phyloP scores from a whole-genome alignment of 768 basidiomycete species.

The Calocybe indica region DNA sequence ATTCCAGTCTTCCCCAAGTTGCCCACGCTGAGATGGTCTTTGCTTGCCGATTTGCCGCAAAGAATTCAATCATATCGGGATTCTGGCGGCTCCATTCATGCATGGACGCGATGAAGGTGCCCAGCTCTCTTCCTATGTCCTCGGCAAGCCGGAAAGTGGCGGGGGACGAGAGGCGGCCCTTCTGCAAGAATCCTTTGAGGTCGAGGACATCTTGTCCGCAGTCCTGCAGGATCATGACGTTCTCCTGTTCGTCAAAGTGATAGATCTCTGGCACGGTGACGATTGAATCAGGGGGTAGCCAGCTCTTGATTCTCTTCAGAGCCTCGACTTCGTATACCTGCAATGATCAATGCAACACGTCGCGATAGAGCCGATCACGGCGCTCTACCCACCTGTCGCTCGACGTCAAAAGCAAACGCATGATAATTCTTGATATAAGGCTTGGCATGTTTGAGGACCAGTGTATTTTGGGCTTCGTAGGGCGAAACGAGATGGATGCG shows the following conservation, averaged over 20 bases:
- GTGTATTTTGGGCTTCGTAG: slow-evolving; percentile 22
- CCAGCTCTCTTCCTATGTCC: background rate
- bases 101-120: background rate
- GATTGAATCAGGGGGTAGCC: slow-evolving; percentile 28
- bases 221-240: slow-evolving; percentile 62
- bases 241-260: slow-evolving; percentile 39
- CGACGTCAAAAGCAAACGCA: slow-evolving; percentile 26
- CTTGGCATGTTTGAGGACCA: slow-evolving; percentile 41
- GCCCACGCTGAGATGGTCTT: slow-evolving; percentile 28
- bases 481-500: slow-evolving; percentile 26
- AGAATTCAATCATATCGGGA: slow-evolving; percentile 19
- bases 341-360: background rate
- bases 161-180: slow-evolving; percentile 22
- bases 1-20: slow-evolving; percentile 39
- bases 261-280: slow-evolving; percentile 45
- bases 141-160: slow-evolving; percentile 1
- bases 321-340: slow-evolving; percentile 43
- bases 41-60: slow-evolving; percentile 29
- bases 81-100: background rate
- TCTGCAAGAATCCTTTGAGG: slow-evolving; percentile 35
- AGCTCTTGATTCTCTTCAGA: slow-evolving; percentile 33
- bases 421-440: slow-evolving; percentile 18
- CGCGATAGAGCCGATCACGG: background rate
- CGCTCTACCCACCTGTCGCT: slow-evolving; percentile 43
- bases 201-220: slow-evolving; percentile 33